These are phyloP conservation scores for Akanthomyces muscarius DNA, from an alignment of 2,329 filamentous ascomycete genomes.

Conservation along the genomic window DNA sequence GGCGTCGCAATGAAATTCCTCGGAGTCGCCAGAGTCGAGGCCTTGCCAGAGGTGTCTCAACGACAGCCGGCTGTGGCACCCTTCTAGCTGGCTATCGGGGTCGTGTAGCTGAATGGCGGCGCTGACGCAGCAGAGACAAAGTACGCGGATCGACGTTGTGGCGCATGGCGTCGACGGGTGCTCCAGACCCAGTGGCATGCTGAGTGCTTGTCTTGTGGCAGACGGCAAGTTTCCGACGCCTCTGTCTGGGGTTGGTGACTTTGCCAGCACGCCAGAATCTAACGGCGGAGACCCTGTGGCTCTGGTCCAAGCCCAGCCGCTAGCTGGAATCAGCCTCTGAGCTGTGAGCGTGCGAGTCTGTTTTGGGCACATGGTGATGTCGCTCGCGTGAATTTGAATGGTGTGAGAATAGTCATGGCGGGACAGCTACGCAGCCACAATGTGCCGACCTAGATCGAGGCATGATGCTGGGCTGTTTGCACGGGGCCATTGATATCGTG, in stretches of 20 bases:
- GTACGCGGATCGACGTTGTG: slow-evolving; percentile 13
- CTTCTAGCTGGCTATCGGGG: slow-evolving; percentile 14
- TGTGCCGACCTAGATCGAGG: background rate
- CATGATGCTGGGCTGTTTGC: background rate
- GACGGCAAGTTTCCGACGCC: slow-evolving; percentile 16
- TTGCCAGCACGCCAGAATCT: slow-evolving; percentile 2
- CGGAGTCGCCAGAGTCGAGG: slow-evolving; percentile 10
- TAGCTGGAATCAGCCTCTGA: background rate
- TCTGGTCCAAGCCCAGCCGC: background rate
- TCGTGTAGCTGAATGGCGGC: slow-evolving; percentile 6
- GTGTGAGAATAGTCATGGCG: background rate
- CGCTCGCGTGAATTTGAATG: background rate
- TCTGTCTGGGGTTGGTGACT: slow-evolving; percentile 3
- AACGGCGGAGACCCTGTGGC: slow-evolving; percentile 10
- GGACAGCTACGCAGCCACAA: slow-evolving; percentile 2
- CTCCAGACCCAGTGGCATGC: slow-evolving; percentile 9
- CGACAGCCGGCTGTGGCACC: slow-evolving; percentile 15
- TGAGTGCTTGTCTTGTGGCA: background rate
- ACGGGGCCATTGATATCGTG: background rate
- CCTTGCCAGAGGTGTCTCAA: slow-evolving; percentile 7
- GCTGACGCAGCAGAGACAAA: slow-evolving; percentile 9
- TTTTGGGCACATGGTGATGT: background rate
- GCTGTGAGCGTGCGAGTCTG: background rate
- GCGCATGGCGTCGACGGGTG: slow-evolving; percentile 13
- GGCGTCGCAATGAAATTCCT: background rate